Evolutionary conservation across 768 basidiomycete species (phyloP).

Genomic region (Hydnum rufescens): DNA sequence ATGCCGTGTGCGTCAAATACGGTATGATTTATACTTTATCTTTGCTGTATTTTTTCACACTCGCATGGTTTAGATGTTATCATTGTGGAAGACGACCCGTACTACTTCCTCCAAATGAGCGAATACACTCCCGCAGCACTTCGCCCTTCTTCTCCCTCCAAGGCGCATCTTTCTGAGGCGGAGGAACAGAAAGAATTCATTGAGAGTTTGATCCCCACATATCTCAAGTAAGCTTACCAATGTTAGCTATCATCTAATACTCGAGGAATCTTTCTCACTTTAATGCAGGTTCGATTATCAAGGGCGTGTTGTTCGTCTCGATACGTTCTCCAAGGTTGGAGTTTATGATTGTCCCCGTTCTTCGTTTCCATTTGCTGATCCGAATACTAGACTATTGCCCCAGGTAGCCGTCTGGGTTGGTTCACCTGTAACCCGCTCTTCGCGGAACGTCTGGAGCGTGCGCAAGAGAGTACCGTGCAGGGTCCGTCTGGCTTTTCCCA

Average conservation of each 20-base stretch:
- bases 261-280: not conserved
- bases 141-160: conserved; percentile 13
- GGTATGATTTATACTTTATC: conserved; percentile 21
- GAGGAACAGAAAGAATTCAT: not conserved
- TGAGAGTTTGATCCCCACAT: not conserved
- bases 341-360: conserved; percentile 6
- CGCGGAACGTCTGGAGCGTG: conserved; percentile 52
- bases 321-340: conserved; percentile 51
- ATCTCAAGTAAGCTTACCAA: not conserved
- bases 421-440: conserved; percentile 60
- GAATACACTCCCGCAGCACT: conserved; percentile 28
- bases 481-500: conserved; percentile 55
- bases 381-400: conserved; percentile 42
- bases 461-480: conserved; percentile 47
- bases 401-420: conserved; percentile 62
- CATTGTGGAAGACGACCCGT: conserved; percentile 73
- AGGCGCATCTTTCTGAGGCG: conserved; percentile 15
- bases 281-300: conserved; percentile 58
- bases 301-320: conserved; percentile 67
- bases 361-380: conserved; percentile 3
- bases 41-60: conserved; percentile 1
- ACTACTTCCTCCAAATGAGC: conserved; percentile 52
- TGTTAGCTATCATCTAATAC: not conserved
- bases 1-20: conserved; percentile 65
- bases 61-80: conserved; percentile 32